Evolutionary conservation across 257 asterid species (phyloP).

Genomic region (Primulina huaijiensis): DNA sequence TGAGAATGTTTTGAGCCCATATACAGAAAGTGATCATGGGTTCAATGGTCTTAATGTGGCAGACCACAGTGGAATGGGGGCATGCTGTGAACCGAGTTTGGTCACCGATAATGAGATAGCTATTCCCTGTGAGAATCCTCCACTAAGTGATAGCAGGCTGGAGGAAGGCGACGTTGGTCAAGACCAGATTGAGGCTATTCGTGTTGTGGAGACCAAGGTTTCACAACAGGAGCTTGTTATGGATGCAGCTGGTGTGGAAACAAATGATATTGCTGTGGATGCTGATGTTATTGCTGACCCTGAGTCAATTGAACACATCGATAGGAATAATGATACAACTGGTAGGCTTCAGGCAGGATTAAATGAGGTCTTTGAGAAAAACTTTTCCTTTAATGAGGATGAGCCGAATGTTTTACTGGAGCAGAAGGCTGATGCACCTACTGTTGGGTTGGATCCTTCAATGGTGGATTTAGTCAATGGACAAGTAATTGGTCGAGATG

Average conservation of each 20-base stretch:
- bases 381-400: conserved; percentile 29
- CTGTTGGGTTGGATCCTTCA: conserved; percentile 33
- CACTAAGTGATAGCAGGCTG: conserved; percentile 28
- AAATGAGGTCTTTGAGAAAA: conserved; percentile 30
- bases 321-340: conserved; percentile 30
- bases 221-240: conserved; percentile 29
- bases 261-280: conserved; percentile 27
- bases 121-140: conserved; percentile 29
- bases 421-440: conserved; percentile 31
- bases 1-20: conserved; percentile 30
- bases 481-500: conserved; percentile 30
- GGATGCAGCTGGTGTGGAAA: conserved; percentile 35
- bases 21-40: conserved; percentile 22
- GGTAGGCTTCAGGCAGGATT: conserved; percentile 25
- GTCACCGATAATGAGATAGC: conserved; percentile 34
- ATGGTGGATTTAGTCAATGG: conserved; percentile 30
- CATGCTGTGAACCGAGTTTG: conserved; percentile 26
- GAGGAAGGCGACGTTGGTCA: conserved; percentile 29
- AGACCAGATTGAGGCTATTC: conserved; percentile 24
- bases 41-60: conserved; percentile 25
- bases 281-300: conserved; percentile 21
- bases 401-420: conserved; percentile 30
- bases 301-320: conserved; percentile 27
- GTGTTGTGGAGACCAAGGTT: conserved; percentile 31
- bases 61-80: conserved; percentile 29